These are phyloP conservation scores for Sporothrix curviconia DNA, from an alignment of 2,329 filamentous ascomycete species.

Conservation along the genomic window DNA sequence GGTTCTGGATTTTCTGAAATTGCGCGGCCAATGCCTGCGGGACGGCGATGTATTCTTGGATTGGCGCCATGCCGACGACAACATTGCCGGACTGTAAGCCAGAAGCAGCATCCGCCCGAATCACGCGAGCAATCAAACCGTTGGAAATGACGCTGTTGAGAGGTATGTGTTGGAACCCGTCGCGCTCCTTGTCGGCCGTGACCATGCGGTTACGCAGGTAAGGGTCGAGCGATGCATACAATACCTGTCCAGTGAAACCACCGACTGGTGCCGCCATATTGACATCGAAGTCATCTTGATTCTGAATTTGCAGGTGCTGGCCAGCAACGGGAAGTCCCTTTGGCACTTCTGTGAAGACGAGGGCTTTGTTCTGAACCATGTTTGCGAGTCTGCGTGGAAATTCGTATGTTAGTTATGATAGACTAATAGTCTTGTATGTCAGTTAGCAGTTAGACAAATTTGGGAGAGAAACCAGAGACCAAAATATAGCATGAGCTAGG, in stretches of 20 bases:
- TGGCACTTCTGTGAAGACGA: constrained; percentile 68
- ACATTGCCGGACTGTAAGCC: constrained; percentile 61
- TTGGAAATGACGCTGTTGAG: constrained; percentile 60
- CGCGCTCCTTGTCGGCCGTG: constrained; percentile 70
- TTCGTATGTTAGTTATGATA: no score
- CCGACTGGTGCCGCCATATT: constrained; percentile 50
- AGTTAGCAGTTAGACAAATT: no score
- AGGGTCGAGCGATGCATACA: constrained; percentile 74
- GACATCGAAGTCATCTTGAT: constrained; percentile 60
- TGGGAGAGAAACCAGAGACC: no score
- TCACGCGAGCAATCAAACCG: constrained; percentile 57
- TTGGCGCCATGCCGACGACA: constrained; percentile 26
- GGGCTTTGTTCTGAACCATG: constrained; percentile 54
- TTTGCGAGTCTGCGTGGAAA: not conserved
- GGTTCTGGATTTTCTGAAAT: no score
- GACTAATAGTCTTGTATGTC: no score
- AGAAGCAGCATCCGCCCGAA: constrained; percentile 62
- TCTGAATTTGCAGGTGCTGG: constrained; percentile 62
- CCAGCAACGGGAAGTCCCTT: constrained; percentile 61
- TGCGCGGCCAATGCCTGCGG: constrained; percentile 53
- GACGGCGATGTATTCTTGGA: constrained; percentile 35
- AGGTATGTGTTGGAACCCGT: constrained; percentile 57
- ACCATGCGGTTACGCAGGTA: no score
- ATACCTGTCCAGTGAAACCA: constrained; percentile 62
- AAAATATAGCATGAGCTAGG: no score